Conservation (phyloP, 192 early-diverging fungal genomes). For the Phycomyces blakesleeanus region DNA sequence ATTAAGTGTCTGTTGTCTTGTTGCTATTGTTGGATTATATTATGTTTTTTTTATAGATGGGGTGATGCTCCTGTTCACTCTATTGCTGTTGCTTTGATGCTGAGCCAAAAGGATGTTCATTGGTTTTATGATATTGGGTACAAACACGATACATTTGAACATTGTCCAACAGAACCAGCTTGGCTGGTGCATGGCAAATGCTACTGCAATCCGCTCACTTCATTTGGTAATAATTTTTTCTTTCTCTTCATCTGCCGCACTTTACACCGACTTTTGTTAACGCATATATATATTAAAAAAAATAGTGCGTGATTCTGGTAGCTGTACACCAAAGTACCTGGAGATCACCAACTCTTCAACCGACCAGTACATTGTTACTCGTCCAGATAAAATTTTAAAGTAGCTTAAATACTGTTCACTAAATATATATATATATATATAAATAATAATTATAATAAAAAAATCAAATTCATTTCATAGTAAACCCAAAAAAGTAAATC, state of each 20-base stretch:
- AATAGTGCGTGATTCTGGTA: constrained; percentile 8
- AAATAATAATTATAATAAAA: constrained; percentile 2
- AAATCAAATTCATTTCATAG: background rate
- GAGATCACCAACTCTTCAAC: constrained; percentile 12
- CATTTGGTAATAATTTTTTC: constrained; percentile 38
- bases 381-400: constrained; percentile 3
- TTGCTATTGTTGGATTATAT: background rate
- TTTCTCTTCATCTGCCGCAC: background rate
- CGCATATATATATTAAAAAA: too few relatives aligned
- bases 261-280: too few relatives aligned
- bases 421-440: too few relatives aligned
- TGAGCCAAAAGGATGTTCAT: constrained; percentile 55
- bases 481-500: background rate
- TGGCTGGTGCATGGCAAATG: constrained; percentile 42
- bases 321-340: constrained; percentile 16
- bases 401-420: background rate
- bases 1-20: background rate
- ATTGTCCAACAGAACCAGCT: constrained; percentile 38
- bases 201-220: constrained; percentile 46
- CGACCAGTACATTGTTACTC: constrained; percentile 12
- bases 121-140: constrained; percentile 76
- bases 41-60: constrained; percentile 49
- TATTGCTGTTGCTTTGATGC: constrained; percentile 54
- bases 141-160: constrained; percentile 40
- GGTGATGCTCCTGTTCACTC: constrained; percentile 74